phyloP scores from a whole-genome alignment of 768 basidiomycete species.

The Peribolospora baueri region DNA sequence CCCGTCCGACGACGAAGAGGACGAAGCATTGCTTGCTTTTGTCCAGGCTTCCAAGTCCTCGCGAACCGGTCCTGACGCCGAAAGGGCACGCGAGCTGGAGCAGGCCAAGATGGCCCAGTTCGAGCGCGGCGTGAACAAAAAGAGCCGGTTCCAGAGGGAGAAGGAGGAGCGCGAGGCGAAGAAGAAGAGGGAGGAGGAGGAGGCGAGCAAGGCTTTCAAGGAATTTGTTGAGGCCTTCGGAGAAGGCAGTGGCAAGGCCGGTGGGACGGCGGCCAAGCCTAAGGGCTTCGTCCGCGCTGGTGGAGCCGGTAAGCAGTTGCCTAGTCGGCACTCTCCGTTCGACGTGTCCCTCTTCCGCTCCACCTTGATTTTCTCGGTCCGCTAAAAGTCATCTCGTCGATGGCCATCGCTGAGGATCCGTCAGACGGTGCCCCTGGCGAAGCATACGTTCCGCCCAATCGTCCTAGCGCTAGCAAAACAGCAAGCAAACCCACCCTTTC shows the following conservation, averaged over 20 bases:
- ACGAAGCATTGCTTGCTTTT: no score
- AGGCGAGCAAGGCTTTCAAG: constrained; percentile 26
- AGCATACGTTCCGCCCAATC: background rate
- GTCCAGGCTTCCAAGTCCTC: no score
- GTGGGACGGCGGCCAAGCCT: constrained; percentile 20
- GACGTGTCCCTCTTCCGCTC: constrained; percentile 14
- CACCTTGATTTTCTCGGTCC: constrained; percentile 7
- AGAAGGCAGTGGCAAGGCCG: constrained; percentile 34
- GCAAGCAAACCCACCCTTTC: background rate
- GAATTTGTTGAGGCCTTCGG: constrained; percentile 72
- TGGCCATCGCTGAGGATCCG: constrained; percentile 1
- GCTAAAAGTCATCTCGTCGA: background rate
- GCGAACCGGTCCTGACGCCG: no score
- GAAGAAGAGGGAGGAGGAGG: constrained; percentile 7
- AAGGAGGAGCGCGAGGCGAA: constrained; percentile 43
- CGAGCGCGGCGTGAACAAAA: no score
- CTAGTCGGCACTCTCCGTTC: background rate
- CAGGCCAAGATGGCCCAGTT: no score
- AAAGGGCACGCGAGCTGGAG: no score
- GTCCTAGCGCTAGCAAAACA: constrained; percentile 10
- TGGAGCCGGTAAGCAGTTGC: constrained; percentile 22
- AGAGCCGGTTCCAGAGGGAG: constrained; percentile 20
- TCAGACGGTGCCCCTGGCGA: background rate
- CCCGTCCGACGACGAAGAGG: no score
- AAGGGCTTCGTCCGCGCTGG: constrained; percentile 37